These are phyloP conservation scores for Eimeria falciformis DNA, from an alignment of 169 alveolate species.

Conservation along the genomic window DNA sequence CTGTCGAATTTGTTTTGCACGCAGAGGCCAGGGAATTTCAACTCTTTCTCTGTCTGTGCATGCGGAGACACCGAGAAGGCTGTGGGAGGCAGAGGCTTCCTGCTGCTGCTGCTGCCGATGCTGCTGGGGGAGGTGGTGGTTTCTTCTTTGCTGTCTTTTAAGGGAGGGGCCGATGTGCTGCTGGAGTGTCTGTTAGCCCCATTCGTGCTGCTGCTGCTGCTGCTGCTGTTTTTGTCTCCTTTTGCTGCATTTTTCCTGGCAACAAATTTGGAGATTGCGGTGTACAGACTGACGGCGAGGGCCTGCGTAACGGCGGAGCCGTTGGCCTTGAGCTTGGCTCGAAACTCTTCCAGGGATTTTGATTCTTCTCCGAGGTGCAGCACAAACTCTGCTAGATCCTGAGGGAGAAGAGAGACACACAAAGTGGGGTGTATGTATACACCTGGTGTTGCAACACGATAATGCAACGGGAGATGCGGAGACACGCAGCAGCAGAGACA, in stretches of 20 bases:
- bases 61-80: conserved; percentile 17
- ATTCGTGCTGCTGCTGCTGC: neutral
- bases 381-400: conserved; percentile 79
- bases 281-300: conserved; percentile 78
- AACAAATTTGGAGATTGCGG: conserved; percentile 68
- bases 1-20: conserved; percentile 71
- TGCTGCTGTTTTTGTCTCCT: neutral
- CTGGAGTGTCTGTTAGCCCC: neutral
- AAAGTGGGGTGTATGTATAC: neutral
- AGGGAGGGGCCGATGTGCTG: neutral
- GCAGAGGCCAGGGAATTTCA: conserved; percentile 77
- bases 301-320: conserved; percentile 79
- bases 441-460: no score
- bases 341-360: conserved; percentile 59
- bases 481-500: conserved; percentile 16
- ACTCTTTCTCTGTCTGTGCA: conserved; percentile 71
- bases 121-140: conserved; percentile 17
- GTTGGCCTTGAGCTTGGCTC: conserved; percentile 58
- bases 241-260: neutral
- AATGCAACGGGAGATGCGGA: neutral
- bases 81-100: neutral
- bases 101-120: conserved; percentile 29
- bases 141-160: neutral
- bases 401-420: neutral
- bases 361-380: conserved; percentile 79